phyloP scores from a whole-genome alignment of 2,329 filamentous ascomycete species.

The Phyllosticta citribraziliensis region DNA sequence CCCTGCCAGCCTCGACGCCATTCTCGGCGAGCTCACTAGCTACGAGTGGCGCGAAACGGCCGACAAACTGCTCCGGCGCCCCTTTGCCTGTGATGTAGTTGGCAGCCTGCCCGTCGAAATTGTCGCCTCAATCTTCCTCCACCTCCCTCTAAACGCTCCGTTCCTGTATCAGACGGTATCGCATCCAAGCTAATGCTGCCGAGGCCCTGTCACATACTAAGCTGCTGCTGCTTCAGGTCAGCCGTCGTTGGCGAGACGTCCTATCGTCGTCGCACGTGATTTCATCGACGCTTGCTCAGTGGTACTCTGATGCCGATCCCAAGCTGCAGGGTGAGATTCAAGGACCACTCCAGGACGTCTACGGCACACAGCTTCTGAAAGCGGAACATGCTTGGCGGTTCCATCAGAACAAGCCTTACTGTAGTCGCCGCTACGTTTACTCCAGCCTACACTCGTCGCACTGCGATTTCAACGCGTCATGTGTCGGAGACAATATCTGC shows the following conservation, averaged over 20 bases:
- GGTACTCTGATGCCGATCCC: slow-evolving; percentile 15
- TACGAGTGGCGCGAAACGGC: slow-evolving; percentile 23
- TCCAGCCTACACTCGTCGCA: no score
- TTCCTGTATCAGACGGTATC: slow-evolving; percentile 21
- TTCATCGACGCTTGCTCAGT: slow-evolving; percentile 15
- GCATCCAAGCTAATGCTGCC: background rate
- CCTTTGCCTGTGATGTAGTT: slow-evolving; percentile 26
- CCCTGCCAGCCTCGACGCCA: slow-evolving; percentile 17
- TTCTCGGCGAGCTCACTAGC: slow-evolving; percentile 19
- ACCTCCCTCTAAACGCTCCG: slow-evolving; percentile 22
- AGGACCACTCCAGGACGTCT: background rate
- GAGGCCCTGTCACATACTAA: background rate
- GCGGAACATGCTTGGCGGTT: slow-evolving; percentile 20
- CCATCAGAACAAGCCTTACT: slow-evolving; percentile 13
- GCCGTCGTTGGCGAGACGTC: slow-evolving; percentile 21
- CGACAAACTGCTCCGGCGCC: slow-evolving; percentile 13
- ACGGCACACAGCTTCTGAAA: slow-evolving; percentile 9
- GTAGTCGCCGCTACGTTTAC: background rate
- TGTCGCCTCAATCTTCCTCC: slow-evolving; percentile 23
- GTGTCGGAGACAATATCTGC: background rate
- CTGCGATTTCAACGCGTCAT: background rate
- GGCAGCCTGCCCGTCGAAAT: slow-evolving; percentile 29
- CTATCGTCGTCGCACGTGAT: slow-evolving; percentile 20
- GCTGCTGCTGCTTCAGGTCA: slow-evolving; percentile 19
- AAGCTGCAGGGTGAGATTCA: slow-evolving; percentile 12